Evolutionary conservation across 495 filamentous ascomycete genomes (phyloP).

Genomic region (Corynascus novoguineensis): DNA sequence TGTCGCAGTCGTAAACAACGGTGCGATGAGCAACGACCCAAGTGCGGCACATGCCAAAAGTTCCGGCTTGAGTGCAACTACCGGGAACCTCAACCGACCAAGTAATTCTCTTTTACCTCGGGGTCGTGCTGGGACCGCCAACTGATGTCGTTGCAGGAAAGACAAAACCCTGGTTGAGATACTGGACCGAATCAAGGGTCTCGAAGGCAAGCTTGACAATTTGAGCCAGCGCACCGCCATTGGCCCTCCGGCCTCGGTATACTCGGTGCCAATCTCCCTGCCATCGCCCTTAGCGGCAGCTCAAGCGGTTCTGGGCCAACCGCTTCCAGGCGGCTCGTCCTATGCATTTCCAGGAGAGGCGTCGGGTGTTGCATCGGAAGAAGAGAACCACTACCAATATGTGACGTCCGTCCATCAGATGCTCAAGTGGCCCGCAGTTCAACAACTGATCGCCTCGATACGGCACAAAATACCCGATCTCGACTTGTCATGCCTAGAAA

Average conservation of each 20-base stretch:
- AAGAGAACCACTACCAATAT: slow-evolving; percentile 39
- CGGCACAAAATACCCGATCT: slow-evolving; percentile 28
- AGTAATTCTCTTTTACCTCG: slow-evolving; percentile 44
- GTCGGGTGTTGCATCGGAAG: slow-evolving; percentile 8
- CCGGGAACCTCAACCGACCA: slow-evolving; percentile 56
- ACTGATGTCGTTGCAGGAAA: slow-evolving; percentile 41
- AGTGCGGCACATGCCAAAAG: slow-evolving; percentile 56
- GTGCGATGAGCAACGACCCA: slow-evolving; percentile 81
- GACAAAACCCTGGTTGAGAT: slow-evolving; percentile 59
- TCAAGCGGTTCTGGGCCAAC: neutral
- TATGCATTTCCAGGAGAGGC: slow-evolving; percentile 14
- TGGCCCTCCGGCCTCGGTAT: slow-evolving; percentile 21
- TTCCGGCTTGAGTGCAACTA: slow-evolving; percentile 53
- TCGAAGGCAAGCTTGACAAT: slow-evolving; percentile 48
- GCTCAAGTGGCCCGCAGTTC: slow-evolving; percentile 52
- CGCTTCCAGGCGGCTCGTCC: neutral
- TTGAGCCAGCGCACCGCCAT: slow-evolving; percentile 23
- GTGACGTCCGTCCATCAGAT: slow-evolving; percentile 53
- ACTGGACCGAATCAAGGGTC: slow-evolving; percentile 47
- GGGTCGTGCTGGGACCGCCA: neutral
- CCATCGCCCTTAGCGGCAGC: slow-evolving; percentile 1
- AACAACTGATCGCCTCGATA: slow-evolving; percentile 38
- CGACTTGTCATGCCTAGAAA: slow-evolving; percentile 31
- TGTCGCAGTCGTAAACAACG: slow-evolving; percentile 82
- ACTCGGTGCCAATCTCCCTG: slow-evolving; percentile 3